Evolutionary conservation across 768 basidiomycete genomes (phyloP), one percentile per base, ranked within the genome.

Genomic region (Porphyrellus cyaneotinctus): DNA sequence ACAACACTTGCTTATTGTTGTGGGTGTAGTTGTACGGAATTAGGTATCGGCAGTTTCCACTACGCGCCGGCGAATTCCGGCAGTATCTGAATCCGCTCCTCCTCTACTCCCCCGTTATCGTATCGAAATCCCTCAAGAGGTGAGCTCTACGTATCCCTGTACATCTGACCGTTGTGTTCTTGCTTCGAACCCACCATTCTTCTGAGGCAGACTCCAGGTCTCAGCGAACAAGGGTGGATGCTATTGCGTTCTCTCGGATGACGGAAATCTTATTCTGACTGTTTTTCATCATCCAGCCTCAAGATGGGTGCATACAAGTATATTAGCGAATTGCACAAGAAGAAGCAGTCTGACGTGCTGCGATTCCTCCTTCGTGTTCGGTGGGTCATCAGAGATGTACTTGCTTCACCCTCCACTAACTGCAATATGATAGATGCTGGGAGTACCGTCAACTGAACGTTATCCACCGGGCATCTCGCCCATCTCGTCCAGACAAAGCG

Each of bases 401-500:
- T 36, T 30, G 13, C 37, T 44, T 24, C 15, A 9, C 42, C 41
- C 38, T 30, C 33, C 24, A 3, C 57, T 56, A 22, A 67, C 35
- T 46, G 33, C 28, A 36, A 20, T 31, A 22, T 10, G 33, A 46
- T 56, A 92, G 90, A 64, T 95, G 93, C 83, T 97, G 95, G 95
- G 95, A 97, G 70, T 97, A 94, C 78, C 90, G 97, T 61, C 97
- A 99, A 73, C 77, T 98, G 67, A 93, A 97, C 65, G 93, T 99
- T 62, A 91, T 97, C 70, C 95, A 98, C 79, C 90, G 97, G 64
- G 95, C 95, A 42, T 94, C 95, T 59, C 91, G 95, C 57, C 95
- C 97, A 43, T 97, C 95, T 43, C 90, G 97, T 68, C 97, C 97
- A 50, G 97, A 99, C 80, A 99, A 97, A 81, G 97, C 97, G 58